Conservation (phyloP, 2,329 filamentous ascomycete species). For the Paecilomyces dactylethromorphus region DNA sequence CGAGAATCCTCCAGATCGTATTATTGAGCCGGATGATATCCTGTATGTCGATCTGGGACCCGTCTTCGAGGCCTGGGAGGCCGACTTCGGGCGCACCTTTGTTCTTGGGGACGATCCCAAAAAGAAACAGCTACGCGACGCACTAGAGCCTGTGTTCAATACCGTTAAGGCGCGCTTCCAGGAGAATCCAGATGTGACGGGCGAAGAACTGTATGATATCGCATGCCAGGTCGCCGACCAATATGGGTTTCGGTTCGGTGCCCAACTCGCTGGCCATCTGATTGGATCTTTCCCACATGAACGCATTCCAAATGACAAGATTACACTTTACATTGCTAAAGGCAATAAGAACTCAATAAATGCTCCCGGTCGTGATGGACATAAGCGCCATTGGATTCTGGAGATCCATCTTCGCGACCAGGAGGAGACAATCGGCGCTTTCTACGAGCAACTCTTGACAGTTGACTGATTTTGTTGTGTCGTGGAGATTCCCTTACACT, state of each 20-base stretch:
- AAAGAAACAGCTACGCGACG: slow-evolving; percentile 41
- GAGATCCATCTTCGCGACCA: slow-evolving; percentile 43
- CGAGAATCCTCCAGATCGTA: slow-evolving; percentile 45
- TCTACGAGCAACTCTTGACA: slow-evolving; percentile 34
- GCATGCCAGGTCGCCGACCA: slow-evolving; percentile 31
- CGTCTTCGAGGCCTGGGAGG: slow-evolving; percentile 49
- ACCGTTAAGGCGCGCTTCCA: slow-evolving; percentile 37
- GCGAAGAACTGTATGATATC: slow-evolving; percentile 42
- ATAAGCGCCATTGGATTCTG: slow-evolving; percentile 45
- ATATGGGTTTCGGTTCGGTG: slow-evolving; percentile 41
- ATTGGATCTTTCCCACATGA: slow-evolving; percentile 48
- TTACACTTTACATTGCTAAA: slow-evolving; percentile 39
- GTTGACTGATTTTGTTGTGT: slow-evolving; percentile 8
- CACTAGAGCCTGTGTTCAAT: slow-evolving; percentile 42
- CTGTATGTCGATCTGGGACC: slow-evolving; percentile 48
- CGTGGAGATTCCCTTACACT: not conserved
- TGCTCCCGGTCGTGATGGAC: slow-evolving; percentile 32
- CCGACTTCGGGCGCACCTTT: slow-evolving; percentile 49
- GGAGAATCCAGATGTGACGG: slow-evolving; percentile 40
- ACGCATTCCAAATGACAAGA: slow-evolving; percentile 44
- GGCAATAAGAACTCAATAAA: slow-evolving; percentile 40
- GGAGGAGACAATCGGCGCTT: slow-evolving; percentile 33
- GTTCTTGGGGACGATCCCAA: slow-evolving; percentile 43
- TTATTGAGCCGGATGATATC: slow-evolving; percentile 45
- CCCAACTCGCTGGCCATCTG: slow-evolving; percentile 43